Base-by-base conservation (phyloP, 257 asterid genomes). In the Salvia rosmarinus region DNA sequence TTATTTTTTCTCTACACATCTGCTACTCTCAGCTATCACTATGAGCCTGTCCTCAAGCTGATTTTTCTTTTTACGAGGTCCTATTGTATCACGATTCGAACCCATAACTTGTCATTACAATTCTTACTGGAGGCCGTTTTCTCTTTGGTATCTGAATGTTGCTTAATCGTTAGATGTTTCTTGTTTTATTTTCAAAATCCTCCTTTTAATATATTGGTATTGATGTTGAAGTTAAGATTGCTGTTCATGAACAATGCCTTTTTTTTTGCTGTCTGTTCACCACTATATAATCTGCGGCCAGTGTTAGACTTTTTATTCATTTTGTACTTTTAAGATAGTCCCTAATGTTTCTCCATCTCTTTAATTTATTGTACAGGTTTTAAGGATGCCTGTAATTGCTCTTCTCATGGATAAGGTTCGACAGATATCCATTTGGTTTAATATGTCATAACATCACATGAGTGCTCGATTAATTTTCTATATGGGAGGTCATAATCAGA, bases 351-450 rank as follows among this genome's bases (percentile, higher is more conserved):
- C 50, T 59, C 19, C 64, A 9, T 43, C 47, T 16, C 39, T 74
- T 43, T 44, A 54, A 49, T 56, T 54, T 73, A 28, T 70, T 79
- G 19, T 73, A 25, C 88, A 95, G 99, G 97, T 88, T 73, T 80
- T 89, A 78, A 88, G 96, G 69, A 91, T 91, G 96, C 89, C 95
- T 63, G 72, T 86, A 39, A 78, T 37, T 77, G 76, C 84, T 72
- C 74, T 89, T 43, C 91, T 90, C 77, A 76, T 70, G 77, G 90
- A 85, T 72, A 81, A 87, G 96, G 98, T 91, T 50, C 14, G 79
- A 61, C 37, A 52, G n/a, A 30, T 47, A 37, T 51, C 71, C 51
- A 9, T 46, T 40, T 66, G 39, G 68, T 72, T 49, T 21, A 64
- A 55, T 44, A 7, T 39, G 55, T 42, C 34, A 51, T 10, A 35